phyloP scores from a whole-genome alignment of 352 stramenopile genomes.

The Globisporangium perplexum region DNA sequence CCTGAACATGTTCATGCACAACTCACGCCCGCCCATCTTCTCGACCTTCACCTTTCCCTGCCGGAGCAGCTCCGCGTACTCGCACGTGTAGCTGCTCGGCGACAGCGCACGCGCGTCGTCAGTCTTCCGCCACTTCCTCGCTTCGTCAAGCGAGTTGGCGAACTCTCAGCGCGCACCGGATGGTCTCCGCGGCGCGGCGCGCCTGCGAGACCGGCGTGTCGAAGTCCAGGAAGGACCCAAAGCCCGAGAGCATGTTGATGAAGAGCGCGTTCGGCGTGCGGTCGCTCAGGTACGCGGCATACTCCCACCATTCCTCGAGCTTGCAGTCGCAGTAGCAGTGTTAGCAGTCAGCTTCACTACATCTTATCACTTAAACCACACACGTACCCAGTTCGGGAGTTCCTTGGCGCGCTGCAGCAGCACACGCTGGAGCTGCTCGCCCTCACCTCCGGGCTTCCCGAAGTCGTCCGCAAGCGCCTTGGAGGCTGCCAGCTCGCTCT shows the following conservation, averaged over 20 bases:
- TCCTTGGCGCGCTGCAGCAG: conserved; percentile 39
- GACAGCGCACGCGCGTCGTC: conserved; percentile 24
- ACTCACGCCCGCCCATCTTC: conserved; percentile 77
- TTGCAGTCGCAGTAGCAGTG: conserved; percentile 5
- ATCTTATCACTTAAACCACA: background rate
- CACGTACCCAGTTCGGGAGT: conserved; percentile 47
- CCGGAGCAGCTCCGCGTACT: conserved; percentile 87
- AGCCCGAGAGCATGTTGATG: conserved; percentile 95
- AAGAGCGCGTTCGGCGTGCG: conserved; percentile 85
- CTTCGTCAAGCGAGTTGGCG: conserved; percentile 7
- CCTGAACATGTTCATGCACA: conserved; percentile 90
- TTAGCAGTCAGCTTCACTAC: background rate
- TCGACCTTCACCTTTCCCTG: conserved; percentile 79
- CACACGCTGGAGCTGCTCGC: conserved; percentile 39
- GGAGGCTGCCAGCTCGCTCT: conserved; percentile 45
- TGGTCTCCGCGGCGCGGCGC: conserved; percentile 50
- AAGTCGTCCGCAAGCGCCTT: conserved; percentile 42
- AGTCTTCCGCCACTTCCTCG: background rate
- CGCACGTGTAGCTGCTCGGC: conserved; percentile 45
- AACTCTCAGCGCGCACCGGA: conserved; percentile 20
- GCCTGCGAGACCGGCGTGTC: conserved; percentile 54
- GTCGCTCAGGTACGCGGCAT: conserved; percentile 72
- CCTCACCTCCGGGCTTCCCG: conserved; percentile 34
- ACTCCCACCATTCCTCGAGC: conserved; percentile 92
- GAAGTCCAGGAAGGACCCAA: conserved; percentile 91